Base-by-base conservation (phyloP, 1,139 yeast species). In the Sugiyamaella pinicola region DNA sequence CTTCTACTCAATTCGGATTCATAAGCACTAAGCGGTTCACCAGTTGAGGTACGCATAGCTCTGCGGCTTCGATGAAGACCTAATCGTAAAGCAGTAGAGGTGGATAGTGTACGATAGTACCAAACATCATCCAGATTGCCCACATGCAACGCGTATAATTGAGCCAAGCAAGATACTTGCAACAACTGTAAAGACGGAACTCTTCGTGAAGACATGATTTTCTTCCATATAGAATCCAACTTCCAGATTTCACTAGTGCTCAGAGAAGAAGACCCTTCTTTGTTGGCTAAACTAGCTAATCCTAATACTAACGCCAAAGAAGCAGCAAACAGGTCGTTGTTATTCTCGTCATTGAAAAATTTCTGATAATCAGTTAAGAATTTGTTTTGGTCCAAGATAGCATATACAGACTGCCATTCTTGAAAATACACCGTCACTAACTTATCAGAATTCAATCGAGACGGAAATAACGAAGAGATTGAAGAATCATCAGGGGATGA, bases 51-150 rank as follows among this genome's bases (percentile, higher is more conserved):
- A 5, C 85, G 83, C 4, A 89, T 91, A 0, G 95, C 91, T 12
- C 91, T 86, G 12, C 96, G 96, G 69, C 96, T 86, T 59, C 96
- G 78, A 66, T 89, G 96, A 49, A 90, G 74, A 61, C 96, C 81
- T 52, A 90, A 72, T 61, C 90, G 95, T 64, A 87, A 96, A 1
- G 93, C 85, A 91, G 87, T 86, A 24, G 90, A 83, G 4, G 85
- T 82, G 6, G 86, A 84, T 61, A 85, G 75, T 42, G 93, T 91
- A 57, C 96, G 76, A 43, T 85, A 74, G 55, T 84, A 86, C 71
- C 88, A 89, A 55, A 90, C 79, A 1, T 89, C 83, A 12, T 83
- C 78, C 38, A 83, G 79, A 66, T 87, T 90, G 13, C 96, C 95
- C 7, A 81, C 80, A 35, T 84, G 85, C 42, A 87, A 71, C 62